These are phyloP conservation scores for Annulohypoxylon stygium DNA, from an alignment of 495 filamentous ascomycete species.

Conservation along the genomic window DNA sequence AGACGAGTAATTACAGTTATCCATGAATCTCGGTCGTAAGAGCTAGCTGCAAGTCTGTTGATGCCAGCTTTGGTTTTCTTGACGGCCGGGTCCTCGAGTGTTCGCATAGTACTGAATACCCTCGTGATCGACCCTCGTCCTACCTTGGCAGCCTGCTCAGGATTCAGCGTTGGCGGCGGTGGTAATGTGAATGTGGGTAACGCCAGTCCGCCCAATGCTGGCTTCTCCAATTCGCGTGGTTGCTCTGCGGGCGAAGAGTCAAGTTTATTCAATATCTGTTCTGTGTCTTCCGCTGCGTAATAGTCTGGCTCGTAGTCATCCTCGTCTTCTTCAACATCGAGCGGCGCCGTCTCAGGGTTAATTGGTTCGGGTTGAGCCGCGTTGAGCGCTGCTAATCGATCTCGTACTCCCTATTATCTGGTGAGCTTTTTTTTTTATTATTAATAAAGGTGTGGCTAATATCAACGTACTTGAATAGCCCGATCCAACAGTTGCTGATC, in stretches of 20 bases:
- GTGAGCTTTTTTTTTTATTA: conserved; percentile 49
- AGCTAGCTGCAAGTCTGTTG: conserved; percentile 85
- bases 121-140: conserved; percentile 77
- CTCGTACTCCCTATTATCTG: conserved; percentile 56
- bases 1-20: conserved; percentile 86
- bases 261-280: conserved; percentile 77
- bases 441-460: conserved; percentile 54
- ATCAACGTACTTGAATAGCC: conserved; percentile 72
- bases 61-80: conserved; percentile 77
- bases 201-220: conserved; percentile 50
- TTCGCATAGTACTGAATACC: conserved; percentile 80
- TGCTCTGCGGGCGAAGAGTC: conserved; percentile 72
- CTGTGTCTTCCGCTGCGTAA: conserved; percentile 75
- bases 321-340: conserved; percentile 80
- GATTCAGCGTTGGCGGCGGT: conserved; percentile 77
- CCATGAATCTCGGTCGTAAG: conserved; percentile 91
- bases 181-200: conserved; percentile 82
- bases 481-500: conserved; percentile 73
- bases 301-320: conserved; percentile 92
- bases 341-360: conserved; percentile 62
- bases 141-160: conserved; percentile 74
- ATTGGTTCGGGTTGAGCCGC: conserved; percentile 56
- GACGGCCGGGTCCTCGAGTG: conserved; percentile 67
- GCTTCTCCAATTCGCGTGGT: conserved; percentile 46
- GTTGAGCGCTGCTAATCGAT: conserved; percentile 55